Evolutionary conservation across 345 rosid genomes (phyloP), one percentile per base, ranked within the genome.

Genomic region (Eutrema heterophyllum): DNA sequence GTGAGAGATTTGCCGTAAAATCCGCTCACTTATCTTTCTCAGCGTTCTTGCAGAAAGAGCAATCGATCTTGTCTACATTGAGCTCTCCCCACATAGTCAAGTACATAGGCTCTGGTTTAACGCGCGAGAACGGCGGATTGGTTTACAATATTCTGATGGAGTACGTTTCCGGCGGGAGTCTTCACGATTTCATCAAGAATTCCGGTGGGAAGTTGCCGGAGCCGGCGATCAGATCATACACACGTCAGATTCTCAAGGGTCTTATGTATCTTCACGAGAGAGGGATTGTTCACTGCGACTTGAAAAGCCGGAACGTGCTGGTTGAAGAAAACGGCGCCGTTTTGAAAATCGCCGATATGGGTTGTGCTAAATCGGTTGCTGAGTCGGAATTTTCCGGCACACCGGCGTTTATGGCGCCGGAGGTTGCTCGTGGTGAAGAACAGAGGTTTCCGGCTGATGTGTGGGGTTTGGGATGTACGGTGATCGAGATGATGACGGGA

Each of bases 361-460:
- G 97, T 2, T 91, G 97, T 36, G 91, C 97, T 7, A 94, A 79
- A 68, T 38, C 24, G 24, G 24, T 78, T 24, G 72, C 55, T 16
- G 64, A 36, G 29, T 68, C 82, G 26, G 77, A 58, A 13, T 76
- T 90, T 74, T 81, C 92, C 58, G 98, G 98, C 33, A 91, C 98
- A 36, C 98, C 98, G 81, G 85, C 85, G 75, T 94, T 88, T 69
- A 94, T 94, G 98, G 76, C 98, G 0, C 98, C 97, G 49, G 98
- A 94, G 84, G 96, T 87, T 16, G 96, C 95, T 0, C 83, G 97
- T 1, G 89, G 94, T 13, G 95, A 91, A 73, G 91, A 84, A 4
- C 98, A 94, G 79, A 87, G 96, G 24, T 85, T 81, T 56, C 78
- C 85, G 7, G 97, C 96, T 60, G 98, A 94, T 59, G 80, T 94